These are phyloP conservation scores for Cercophora scortea DNA, from an alignment of 495 filamentous ascomycete species.

Conservation along the genomic window DNA sequence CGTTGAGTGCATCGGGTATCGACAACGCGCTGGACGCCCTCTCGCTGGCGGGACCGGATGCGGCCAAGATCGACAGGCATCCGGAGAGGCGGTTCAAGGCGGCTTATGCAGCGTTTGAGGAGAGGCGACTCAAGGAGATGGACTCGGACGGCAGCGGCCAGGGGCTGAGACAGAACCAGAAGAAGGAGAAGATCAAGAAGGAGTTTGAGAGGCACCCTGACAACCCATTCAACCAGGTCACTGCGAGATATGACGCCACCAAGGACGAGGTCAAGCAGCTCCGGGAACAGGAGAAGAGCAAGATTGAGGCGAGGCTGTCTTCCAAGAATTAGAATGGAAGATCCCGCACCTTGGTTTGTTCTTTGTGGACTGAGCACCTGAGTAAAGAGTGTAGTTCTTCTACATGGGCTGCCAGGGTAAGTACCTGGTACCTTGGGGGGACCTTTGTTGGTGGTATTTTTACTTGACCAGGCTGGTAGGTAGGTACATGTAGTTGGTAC, in stretches of 20 bases:
- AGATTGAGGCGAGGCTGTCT: conserved; percentile 63
- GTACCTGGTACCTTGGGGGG: too few species aligned
- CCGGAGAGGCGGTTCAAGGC: conserved; percentile 81
- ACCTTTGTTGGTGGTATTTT: too few species aligned
- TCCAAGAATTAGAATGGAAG: conserved; percentile 10
- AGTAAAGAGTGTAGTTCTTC: too few species aligned
- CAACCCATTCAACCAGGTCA: conserved; percentile 85
- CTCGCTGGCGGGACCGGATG: conserved; percentile 45
- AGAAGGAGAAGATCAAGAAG: conserved; percentile 67
- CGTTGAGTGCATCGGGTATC: conserved; percentile 76
- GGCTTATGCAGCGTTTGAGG: conserved; percentile 81
- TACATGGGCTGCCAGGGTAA: too few species aligned
- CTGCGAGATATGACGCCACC: conserved; percentile 62
- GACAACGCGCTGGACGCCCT: conserved; percentile 87
- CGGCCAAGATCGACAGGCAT: conserved; percentile 71
- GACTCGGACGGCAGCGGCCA: conserved; percentile 62
- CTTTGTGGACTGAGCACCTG: too few species aligned
- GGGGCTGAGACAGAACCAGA: conserved; percentile 72
- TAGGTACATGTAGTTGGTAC: too few species aligned
- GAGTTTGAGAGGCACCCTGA: conserved; percentile 88
- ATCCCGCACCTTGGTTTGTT: not conserved
- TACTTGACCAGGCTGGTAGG: too few species aligned
- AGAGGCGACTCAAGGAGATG: conserved; percentile 76
- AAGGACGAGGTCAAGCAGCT: conserved; percentile 69
- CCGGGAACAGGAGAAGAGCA: conserved; percentile 58